These are phyloP conservation scores for Tetracladium marchalianum DNA, from an alignment of 495 filamentous ascomycete genomes.

Conservation along the genomic window DNA sequence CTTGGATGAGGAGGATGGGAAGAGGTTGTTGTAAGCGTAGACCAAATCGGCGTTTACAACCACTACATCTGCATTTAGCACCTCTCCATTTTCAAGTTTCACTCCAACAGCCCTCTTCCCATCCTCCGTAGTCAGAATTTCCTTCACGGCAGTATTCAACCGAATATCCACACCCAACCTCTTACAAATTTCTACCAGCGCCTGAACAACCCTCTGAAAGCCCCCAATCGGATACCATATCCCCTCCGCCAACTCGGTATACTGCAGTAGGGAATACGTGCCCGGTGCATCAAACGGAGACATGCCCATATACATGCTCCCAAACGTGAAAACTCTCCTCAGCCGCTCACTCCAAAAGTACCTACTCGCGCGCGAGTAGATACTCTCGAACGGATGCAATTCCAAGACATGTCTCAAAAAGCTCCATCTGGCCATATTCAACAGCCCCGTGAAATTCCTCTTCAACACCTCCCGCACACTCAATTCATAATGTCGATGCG, in stretches of 20 bases:
- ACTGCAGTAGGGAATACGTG: conserved; percentile 62
- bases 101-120: conserved; percentile 42
- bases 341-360: conserved; percentile 60
- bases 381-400: conserved; percentile 56
- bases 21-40: conserved; percentile 59
- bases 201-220: conserved; percentile 50
- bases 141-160: conserved; percentile 38
- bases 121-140: conserved; percentile 34
- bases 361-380: conserved; percentile 44
- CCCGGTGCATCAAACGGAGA: conserved; percentile 61
- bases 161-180: conserved; percentile 47
- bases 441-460: conserved; percentile 47
- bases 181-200: conserved; percentile 44
- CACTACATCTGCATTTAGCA: conserved; percentile 47
- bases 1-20: conserved; percentile 26
- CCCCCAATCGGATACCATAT: conserved; percentile 67
- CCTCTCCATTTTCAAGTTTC: conserved; percentile 37
- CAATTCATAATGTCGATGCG: conserved; percentile 55
- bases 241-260: conserved; percentile 61
- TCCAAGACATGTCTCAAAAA: conserved; percentile 42
- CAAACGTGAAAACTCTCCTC: conserved; percentile 59
- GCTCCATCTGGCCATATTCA: conserved; percentile 37
- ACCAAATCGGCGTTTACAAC: conserved; percentile 61
- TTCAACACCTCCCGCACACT: conserved; percentile 48
- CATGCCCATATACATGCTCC: conserved; percentile 74